These are phyloP conservation scores for Colletotrichum ledebouriae DNA, from an alignment of 2,329 filamentous ascomycete species.

Conservation along the genomic window DNA sequence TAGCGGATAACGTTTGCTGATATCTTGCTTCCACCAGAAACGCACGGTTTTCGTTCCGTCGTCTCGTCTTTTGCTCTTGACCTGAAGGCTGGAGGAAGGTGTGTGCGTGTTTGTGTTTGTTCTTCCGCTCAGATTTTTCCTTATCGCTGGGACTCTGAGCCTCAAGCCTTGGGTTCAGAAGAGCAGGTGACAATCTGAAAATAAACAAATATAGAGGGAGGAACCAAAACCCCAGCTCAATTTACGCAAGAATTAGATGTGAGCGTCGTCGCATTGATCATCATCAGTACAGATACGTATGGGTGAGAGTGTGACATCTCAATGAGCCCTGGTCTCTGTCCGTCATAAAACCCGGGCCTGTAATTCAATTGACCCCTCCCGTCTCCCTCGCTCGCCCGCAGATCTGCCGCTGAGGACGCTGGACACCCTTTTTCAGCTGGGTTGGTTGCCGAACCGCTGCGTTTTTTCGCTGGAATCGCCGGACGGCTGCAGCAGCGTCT, in stretches of 20 bases:
- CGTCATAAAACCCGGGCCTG: constrained; percentile 25
- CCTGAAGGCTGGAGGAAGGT: constrained; percentile 10
- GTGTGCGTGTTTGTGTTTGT: not conserved
- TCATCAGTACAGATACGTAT: not conserved
- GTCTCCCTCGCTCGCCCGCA: constrained; percentile 12
- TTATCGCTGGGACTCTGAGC: too few relatives aligned
- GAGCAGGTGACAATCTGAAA: not conserved
- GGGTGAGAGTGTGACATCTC: constrained; percentile 11
- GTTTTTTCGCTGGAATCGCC: not conserved
- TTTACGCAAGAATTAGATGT: constrained; percentile 26
- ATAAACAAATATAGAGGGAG: not conserved
- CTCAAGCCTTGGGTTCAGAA: not conserved
- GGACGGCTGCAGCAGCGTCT: constrained; percentile 1
- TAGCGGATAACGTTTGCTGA: constrained; percentile 17
- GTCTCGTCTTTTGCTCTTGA: constrained; percentile 34
- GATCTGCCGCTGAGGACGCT: constrained; percentile 41
- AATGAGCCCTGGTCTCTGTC: constrained; percentile 23
- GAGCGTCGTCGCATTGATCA: constrained; percentile 21
- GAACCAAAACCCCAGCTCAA: not conserved
- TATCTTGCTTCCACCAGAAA: constrained; percentile 1
- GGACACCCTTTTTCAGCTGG: constrained; percentile 14
- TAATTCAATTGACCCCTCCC: constrained; percentile 14
- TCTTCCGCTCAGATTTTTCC: constrained; percentile 26
- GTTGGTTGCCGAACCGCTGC: constrained; percentile 13
- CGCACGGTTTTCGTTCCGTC: constrained; percentile 38